Conservation (phyloP, 2,329 filamentous ascomycete genomes). For the Penicillium sp. region DNA sequence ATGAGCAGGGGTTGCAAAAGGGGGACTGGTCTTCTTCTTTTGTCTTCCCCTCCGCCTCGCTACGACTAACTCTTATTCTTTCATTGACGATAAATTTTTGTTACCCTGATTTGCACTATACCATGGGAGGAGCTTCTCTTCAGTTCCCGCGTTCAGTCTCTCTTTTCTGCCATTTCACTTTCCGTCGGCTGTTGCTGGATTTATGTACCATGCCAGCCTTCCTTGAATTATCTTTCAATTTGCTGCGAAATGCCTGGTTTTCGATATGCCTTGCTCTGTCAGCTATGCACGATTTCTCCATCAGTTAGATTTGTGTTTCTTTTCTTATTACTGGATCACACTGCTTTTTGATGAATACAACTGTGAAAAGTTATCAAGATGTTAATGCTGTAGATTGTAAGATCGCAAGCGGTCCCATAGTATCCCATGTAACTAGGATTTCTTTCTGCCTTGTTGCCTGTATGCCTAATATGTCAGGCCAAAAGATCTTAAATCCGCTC, state of each 20-base stretch:
- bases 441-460: too few species aligned
- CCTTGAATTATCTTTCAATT: background rate
- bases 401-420: too few species aligned
- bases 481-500: background rate
- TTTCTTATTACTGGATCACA: background rate
- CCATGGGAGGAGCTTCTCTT: conserved; percentile 25
- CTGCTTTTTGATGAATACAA: too few species aligned
- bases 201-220: background rate
- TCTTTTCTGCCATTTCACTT: conserved; percentile 2
- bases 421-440: too few species aligned
- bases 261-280: background rate
- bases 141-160: conserved; percentile 15
- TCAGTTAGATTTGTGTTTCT: background rate
- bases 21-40: conserved; percentile 30
- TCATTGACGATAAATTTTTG: conserved; percentile 26
- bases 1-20: conserved; percentile 2
- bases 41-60: conserved; percentile 6
- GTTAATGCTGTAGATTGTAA: too few species aligned
- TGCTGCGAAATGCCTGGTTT: background rate
- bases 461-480: too few species aligned
- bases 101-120: conserved; percentile 24
- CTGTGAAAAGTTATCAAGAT: too few species aligned
- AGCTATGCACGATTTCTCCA: background rate
- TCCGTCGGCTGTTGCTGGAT: background rate
- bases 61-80: conserved; percentile 38